A percentile compares a stretch with the other conserved stretches of the same genome.
These are phyloP conservation scores for Sarocladiaceae sp. DNA, from an alignment of 2,329 filamentous ascomycete genomes.

Conservation along the genomic window DNA sequence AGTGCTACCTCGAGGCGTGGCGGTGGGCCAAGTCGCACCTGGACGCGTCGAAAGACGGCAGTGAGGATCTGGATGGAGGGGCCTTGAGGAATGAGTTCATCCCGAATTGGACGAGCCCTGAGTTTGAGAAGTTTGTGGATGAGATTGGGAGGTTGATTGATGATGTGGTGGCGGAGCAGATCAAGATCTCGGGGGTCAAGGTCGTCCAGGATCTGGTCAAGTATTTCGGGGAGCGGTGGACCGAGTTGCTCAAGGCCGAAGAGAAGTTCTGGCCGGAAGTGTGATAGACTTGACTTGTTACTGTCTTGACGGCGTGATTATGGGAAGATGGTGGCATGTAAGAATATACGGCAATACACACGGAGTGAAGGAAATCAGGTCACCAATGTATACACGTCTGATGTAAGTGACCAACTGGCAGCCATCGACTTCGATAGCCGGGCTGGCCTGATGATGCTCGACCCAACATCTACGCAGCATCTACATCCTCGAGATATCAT, in stretches of 20 bases:
- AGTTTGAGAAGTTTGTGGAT: slow-evolving; percentile 55
- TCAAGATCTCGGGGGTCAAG: slow-evolving; percentile 27
- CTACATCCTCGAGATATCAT: no score
- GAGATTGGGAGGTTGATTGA: slow-evolving; percentile 50
- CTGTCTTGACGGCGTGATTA: not conserved
- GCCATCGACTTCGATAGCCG: no score
- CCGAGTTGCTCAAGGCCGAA: slow-evolving; percentile 49
- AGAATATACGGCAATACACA: no score
- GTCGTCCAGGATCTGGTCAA: slow-evolving; percentile 24
- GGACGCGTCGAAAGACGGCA: slow-evolving; percentile 9
- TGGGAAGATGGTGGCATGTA: not conserved
- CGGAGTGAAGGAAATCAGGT: no score
- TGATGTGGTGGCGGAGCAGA: slow-evolving; percentile 36
- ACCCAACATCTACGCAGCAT: no score
- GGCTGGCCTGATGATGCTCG: no score
- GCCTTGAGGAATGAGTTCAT: slow-evolving; percentile 60
- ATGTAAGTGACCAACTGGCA: no score
- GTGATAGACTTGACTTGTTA: not conserved
- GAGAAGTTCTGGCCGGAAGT: slow-evolving; percentile 50
- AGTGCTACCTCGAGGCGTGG: slow-evolving; percentile 56
- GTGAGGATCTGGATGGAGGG: slow-evolving; percentile 56
- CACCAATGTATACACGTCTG: no score
- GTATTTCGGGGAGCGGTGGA: slow-evolving; percentile 38
- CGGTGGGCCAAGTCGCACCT: slow-evolving; percentile 38
- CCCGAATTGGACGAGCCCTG: slow-evolving; percentile 58